Evolutionary conservation across 148 eudicot genomes (phyloP).

Genomic region (Arbutus unedo): DNA sequence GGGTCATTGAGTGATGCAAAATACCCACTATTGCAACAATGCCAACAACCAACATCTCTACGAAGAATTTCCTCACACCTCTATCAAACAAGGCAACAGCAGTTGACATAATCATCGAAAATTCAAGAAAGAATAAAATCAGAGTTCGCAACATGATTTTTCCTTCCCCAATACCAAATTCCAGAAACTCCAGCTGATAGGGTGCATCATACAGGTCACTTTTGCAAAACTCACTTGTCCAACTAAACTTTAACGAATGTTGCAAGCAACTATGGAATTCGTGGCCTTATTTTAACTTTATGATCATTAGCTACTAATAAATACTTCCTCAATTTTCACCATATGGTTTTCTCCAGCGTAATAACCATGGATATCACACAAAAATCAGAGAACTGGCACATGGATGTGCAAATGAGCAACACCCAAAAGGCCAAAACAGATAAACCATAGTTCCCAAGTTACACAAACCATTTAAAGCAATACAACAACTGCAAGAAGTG

Average conservation of each 20-base stretch:
- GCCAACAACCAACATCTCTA: background rate
- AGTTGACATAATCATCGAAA: background rate
- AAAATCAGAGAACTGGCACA: background rate
- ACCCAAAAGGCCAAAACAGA: too few relatives aligned
- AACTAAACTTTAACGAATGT: background rate
- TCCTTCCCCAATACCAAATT: background rate
- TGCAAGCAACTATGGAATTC: background rate
- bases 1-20: background rate
- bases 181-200: background rate
- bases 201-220: background rate
- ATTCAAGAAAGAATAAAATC: slow-evolving; percentile 3
- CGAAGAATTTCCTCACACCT: background rate
- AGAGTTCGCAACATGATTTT: background rate
- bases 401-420: background rate
- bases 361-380: background rate
- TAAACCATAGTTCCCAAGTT: background rate
- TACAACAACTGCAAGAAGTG: background rate
- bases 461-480: background rate
- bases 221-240: background rate
- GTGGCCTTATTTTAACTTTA: background rate
- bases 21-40: background rate
- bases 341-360: background rate
- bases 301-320: background rate
- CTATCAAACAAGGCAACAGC: background rate
- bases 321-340: background rate